Conservation (phyloP, 352 stramenopile genomes). For the Pythium chondricola region DNA sequence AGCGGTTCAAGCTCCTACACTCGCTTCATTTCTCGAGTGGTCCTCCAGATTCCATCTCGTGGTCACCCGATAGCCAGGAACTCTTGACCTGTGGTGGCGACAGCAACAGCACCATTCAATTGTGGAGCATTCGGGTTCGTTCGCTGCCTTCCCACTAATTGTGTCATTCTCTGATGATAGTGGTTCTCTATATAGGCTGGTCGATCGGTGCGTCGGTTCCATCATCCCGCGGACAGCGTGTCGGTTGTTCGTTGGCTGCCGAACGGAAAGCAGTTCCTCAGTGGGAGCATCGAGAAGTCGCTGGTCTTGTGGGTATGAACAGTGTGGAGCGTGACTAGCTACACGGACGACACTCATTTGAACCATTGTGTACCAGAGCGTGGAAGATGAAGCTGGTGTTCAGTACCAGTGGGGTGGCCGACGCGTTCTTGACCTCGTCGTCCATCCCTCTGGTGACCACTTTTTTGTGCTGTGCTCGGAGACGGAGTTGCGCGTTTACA, state of each 20-base stretch:
- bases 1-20: slow-evolving; percentile 28
- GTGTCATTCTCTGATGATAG: neutral
- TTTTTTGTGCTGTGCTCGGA: slow-evolving; percentile 54
- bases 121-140: slow-evolving; percentile 53
- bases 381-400: slow-evolving; percentile 34
- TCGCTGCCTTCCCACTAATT: neutral
- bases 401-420: slow-evolving; percentile 65
- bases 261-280: slow-evolving; percentile 54
- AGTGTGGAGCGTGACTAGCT: no score
- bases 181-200: slow-evolving; percentile 29
- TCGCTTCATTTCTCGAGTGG: slow-evolving; percentile 41
- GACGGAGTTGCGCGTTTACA: slow-evolving; percentile 55
- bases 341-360: no score
- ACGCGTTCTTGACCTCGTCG: slow-evolving; percentile 46
- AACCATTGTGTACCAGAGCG: slow-evolving; percentile 29
- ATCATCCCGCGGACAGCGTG: slow-evolving; percentile 50
- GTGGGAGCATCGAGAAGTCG: slow-evolving; percentile 64
- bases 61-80: slow-evolving; percentile 52
- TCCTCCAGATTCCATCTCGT: slow-evolving; percentile 48
- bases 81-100: slow-evolving; percentile 50
- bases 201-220: slow-evolving; percentile 36
- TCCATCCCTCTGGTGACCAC: slow-evolving; percentile 46
- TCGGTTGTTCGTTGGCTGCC: slow-evolving; percentile 50
- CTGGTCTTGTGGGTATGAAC: slow-evolving; percentile 69
- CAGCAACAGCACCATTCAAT: slow-evolving; percentile 48